phyloP scores from a whole-genome alignment of 2,329 filamentous ascomycete genomes.

The Phoma sp. region DNA sequence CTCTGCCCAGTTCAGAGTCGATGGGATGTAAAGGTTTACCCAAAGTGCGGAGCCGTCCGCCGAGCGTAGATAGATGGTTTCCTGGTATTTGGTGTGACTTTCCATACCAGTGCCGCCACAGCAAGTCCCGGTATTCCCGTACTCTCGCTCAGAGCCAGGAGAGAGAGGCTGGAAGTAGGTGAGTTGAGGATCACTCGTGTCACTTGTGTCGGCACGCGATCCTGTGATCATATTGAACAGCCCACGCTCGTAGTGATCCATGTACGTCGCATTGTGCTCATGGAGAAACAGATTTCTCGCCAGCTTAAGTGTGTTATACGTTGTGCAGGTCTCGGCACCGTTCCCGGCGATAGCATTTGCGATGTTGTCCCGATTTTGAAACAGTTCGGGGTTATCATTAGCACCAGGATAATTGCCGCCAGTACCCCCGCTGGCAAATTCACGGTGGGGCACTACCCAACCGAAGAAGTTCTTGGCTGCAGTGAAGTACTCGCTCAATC shows the following conservation, averaged over 20 bases:
- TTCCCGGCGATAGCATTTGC: constrained; percentile 4
- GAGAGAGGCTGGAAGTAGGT: constrained; percentile 6
- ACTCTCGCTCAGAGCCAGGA: not conserved
- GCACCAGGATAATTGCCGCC: constrained; percentile 6
- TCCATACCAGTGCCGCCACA: constrained; percentile 8
- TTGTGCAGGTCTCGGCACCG: constrained; percentile 8
- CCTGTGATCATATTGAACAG: constrained; percentile 8
- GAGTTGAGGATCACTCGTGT: constrained; percentile 1
- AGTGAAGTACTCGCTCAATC: constrained; percentile 1
- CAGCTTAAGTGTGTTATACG: constrained; percentile 8
- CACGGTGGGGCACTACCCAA: constrained; percentile 4
- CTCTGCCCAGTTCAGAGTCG: not conserved
- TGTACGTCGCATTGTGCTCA: constrained; percentile 8
- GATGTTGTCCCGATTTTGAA: constrained; percentile 9
- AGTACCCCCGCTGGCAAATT: not conserved
- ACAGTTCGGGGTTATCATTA: constrained; percentile 4
- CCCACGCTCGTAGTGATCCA: constrained; percentile 7
- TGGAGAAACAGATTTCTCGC: constrained; percentile 7
- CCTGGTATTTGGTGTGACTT: constrained; percentile 10
- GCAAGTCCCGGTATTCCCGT: constrained; percentile 2
- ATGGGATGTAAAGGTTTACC: constrained; percentile 4
- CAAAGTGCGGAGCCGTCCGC: not conserved
- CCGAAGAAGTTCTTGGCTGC: constrained; percentile 8
- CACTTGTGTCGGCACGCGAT: constrained; percentile 4
- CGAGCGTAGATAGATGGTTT: constrained; percentile 4